These are phyloP conservation scores for Asclepias syriaca DNA, from an alignment of 257 asterid species.

Conservation along the genomic window DNA sequence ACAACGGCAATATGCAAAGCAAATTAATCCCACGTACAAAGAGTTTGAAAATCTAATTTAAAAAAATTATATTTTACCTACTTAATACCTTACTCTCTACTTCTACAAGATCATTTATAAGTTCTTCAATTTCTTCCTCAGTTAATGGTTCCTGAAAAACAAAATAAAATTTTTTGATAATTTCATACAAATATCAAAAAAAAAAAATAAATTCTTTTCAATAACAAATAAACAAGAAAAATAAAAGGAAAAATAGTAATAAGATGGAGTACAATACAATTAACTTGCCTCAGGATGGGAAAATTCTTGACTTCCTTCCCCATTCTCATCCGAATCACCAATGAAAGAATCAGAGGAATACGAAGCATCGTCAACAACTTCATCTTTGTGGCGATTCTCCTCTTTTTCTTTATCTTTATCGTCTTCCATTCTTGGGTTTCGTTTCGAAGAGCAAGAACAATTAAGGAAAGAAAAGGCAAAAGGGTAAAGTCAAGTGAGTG, in stretches of 20 bases:
- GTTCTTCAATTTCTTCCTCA: constrained; percentile 80
- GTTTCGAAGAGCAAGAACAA: not conserved
- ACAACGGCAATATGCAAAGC: constrained; percentile 1
- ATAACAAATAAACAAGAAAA: not conserved
- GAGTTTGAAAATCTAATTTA: too few relatives aligned
- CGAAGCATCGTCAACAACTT: constrained; percentile 10
- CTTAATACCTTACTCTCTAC: constrained; percentile 72
- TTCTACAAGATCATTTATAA: constrained; percentile 78
- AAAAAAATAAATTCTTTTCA: not conserved
- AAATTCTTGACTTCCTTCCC: constrained; percentile 23
- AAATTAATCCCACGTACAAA: not conserved
- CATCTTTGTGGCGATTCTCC: constrained; percentile 3
- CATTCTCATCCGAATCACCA: constrained; percentile 30
- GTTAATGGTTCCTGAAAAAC: constrained; percentile 71
- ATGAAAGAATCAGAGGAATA: constrained; percentile 29
- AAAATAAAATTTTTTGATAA: too few relatives aligned
- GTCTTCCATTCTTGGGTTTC: constrained; percentile 10
- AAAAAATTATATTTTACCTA: not conserved
- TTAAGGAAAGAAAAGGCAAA: too few relatives aligned
- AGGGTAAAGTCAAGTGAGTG: not conserved
- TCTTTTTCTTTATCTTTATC: not conserved
- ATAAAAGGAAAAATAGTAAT: not conserved
- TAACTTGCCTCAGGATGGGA: constrained; percentile 43
- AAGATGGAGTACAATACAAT: not conserved
- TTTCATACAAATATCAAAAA: not conserved